Evolutionary conservation across 805 yeast species (phyloP).

Genomic region (Candida dajiaensis): DNA sequence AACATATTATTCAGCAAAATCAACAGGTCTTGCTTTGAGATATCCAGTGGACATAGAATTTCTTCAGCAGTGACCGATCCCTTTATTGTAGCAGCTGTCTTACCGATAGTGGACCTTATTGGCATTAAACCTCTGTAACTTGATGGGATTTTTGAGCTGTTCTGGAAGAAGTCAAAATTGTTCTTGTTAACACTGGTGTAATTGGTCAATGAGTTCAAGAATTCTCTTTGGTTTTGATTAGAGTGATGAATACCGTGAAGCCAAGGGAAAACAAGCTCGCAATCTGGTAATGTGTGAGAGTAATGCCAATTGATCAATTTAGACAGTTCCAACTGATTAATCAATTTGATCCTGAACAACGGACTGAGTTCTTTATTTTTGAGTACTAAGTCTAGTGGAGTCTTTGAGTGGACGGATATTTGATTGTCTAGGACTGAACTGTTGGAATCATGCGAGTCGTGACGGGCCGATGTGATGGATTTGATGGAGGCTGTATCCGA

Average conservation of each 20-base stretch:
- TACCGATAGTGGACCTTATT: conserved; percentile 24
- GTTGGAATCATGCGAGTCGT: conserved; percentile 3
- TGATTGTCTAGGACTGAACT: not conserved
- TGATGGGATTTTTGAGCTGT: conserved; percentile 16
- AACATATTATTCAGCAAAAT: conserved; percentile 15
- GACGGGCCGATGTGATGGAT: conserved; percentile 3
- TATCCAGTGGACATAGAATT: conserved; percentile 43
- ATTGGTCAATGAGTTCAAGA: conserved; percentile 16
- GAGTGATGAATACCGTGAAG: conserved; percentile 53
- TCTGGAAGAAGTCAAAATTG: conserved; percentile 17
- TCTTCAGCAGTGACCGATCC: conserved; percentile 53
- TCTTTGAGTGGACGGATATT: not conserved
- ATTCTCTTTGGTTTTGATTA: conserved; percentile 19
- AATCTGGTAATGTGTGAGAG: conserved; percentile 47
- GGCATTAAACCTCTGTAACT: conserved; percentile 19
- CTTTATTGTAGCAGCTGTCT: conserved; percentile 39
- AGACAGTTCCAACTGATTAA: conserved; percentile 15
- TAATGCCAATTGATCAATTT: conserved; percentile 18
- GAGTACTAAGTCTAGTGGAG: conserved; percentile 20
- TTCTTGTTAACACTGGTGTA: conserved; percentile 18
- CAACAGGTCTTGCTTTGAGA: conserved; percentile 32
- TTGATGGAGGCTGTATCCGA: not conserved
- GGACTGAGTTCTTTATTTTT: conserved; percentile 9
- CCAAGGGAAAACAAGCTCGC: conserved; percentile 81
- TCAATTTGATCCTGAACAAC: conserved; percentile 17